Conservation (phyloP, 495 filamentous ascomycete genomes). For the Daldinia loculata region DNA sequence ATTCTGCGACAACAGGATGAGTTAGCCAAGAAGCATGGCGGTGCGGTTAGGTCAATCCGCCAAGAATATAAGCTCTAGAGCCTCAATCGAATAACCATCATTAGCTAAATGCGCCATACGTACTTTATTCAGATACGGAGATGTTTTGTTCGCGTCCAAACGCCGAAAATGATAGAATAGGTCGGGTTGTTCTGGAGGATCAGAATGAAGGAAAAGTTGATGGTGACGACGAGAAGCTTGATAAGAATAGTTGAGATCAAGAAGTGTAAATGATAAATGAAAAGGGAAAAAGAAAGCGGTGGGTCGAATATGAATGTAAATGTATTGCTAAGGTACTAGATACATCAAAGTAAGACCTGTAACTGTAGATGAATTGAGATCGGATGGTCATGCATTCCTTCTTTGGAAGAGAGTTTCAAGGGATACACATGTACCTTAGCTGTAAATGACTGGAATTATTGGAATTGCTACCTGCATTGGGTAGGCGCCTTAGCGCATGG, state of each 20-base stretch:
- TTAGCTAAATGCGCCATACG: conserved; percentile 11
- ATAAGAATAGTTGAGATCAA: conserved; percentile 24
- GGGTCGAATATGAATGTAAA: conserved; percentile 27
- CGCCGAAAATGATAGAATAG: neutral
- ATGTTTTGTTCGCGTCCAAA: conserved; percentile 11
- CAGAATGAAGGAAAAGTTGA: conserved; percentile 11
- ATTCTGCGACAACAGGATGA: conserved; percentile 24
- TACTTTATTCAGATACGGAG: conserved; percentile 5
- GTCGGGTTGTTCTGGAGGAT: conserved; percentile 9
- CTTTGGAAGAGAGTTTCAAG: conserved; percentile 31
- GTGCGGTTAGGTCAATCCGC: conserved; percentile 12
- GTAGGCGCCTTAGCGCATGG: conserved; percentile 3
- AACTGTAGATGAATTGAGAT: conserved; percentile 24
- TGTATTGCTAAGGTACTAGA: neutral
- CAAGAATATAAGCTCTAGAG: conserved; percentile 10
- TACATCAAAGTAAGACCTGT: neutral
- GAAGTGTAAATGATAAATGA: conserved; percentile 14
- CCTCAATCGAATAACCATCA: conserved; percentile 14
- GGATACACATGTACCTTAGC: conserved; percentile 24
- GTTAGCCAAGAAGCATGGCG: conserved; percentile 27
- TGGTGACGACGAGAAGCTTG: conserved; percentile 25
- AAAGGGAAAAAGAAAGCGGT: conserved; percentile 29
- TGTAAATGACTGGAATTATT: neutral
- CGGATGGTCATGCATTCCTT: conserved; percentile 29
- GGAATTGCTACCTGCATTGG: neutral